Evolutionary conservation across 108 stramenopile genomes (phyloP).

Genomic region (Hondaea fermentalgiana): DNA sequence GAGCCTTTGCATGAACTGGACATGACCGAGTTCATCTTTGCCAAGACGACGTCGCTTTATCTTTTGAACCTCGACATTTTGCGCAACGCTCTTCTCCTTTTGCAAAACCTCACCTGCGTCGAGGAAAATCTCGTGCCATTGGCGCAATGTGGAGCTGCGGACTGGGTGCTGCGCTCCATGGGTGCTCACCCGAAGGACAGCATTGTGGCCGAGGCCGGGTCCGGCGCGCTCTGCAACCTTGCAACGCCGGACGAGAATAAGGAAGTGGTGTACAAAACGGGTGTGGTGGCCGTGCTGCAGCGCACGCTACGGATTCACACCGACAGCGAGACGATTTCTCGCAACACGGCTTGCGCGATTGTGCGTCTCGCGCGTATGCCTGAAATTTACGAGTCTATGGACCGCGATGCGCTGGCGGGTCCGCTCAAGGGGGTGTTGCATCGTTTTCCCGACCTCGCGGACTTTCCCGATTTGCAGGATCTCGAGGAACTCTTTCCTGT

Average conservation of each 20-base stretch:
- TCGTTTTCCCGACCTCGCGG: neutral
- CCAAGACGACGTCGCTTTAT: neutral
- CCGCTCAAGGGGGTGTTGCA: neutral
- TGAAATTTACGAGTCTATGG: neutral
- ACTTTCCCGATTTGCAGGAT: neutral
- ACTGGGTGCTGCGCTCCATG: neutral
- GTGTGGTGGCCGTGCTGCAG: neutral
- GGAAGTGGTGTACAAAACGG: neutral
- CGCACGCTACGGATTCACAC: neutral
- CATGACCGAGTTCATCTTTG: neutral
- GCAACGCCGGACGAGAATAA: slow-evolving; percentile 11
- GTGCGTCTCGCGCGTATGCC: neutral
- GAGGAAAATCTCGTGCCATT: neutral
- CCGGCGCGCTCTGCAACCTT: neutral
- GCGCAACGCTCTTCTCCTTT: neutral
- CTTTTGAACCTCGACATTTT: neutral
- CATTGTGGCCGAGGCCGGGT: neutral
- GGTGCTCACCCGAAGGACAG: neutral
- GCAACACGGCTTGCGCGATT: neutral
- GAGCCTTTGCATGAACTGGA: neutral
- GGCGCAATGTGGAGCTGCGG: neutral
- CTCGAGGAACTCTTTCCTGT: neutral
- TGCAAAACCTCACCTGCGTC: neutral
- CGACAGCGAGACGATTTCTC: neutral
- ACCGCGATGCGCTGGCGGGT: neutral